Conservation (phyloP, 495 filamentous ascomycete genomes). For the Talaromyces adpressus region DNA sequence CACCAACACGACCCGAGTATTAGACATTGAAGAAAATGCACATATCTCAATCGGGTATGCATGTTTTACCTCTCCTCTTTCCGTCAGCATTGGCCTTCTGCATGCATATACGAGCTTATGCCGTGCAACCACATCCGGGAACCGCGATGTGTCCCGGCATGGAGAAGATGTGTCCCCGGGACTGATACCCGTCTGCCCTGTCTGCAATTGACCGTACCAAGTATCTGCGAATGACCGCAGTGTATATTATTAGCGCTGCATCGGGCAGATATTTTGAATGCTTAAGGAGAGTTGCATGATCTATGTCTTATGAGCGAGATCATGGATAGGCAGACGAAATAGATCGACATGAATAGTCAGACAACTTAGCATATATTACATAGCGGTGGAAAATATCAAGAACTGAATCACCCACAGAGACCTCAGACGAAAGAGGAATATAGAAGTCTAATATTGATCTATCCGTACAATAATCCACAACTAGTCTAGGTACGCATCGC, state of each 20-base stretch:
- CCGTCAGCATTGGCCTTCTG: background rate
- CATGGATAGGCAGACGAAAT: background rate
- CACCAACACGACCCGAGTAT: background rate
- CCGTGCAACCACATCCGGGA: background rate
- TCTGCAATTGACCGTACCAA: background rate
- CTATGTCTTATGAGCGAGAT: background rate
- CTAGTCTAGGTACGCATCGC: no score
- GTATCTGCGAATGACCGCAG: background rate
- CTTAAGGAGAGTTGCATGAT: background rate
- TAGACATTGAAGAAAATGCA: background rate
- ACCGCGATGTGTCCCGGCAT: background rate
- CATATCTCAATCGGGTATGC: background rate
- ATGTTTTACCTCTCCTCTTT: background rate
- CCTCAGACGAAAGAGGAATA: background rate
- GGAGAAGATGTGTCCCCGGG: background rate
- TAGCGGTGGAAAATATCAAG: background rate
- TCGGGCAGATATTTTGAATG: background rate
- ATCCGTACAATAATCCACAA: no score
- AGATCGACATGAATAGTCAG: background rate
- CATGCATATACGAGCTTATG: background rate
- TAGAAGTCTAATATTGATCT: background rate
- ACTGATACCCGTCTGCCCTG: background rate
- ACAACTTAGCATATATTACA: background rate
- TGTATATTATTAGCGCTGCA: background rate
- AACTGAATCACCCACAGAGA: background rate